These are phyloP conservation scores for Plectosphaerella sp. DNA, from an alignment of 2,329 filamentous ascomycete species.

Conservation along the genomic window DNA sequence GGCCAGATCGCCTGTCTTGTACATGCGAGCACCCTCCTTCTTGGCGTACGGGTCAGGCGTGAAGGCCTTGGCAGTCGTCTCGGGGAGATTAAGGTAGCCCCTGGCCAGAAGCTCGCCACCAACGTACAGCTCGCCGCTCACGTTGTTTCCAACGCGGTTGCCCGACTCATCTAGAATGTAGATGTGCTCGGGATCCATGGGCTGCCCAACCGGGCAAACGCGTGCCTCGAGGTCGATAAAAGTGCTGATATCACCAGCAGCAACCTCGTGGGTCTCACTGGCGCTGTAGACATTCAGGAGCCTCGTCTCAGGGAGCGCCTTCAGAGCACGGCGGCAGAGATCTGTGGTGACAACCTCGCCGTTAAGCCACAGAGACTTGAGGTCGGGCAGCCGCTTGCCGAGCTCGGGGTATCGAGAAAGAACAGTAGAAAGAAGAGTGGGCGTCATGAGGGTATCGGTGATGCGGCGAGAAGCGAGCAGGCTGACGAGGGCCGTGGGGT, in stretches of 20 bases:
- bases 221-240: constrained; percentile 59
- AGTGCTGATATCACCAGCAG: constrained; percentile 68
- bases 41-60: constrained; percentile 59
- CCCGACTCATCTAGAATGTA: constrained; percentile 71
- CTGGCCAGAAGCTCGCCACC: constrained; percentile 70
- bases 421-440: constrained; percentile 71
- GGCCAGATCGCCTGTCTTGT: constrained; percentile 69
- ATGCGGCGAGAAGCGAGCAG: constrained; percentile 61
- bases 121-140: constrained; percentile 69
- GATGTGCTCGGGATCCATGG: constrained; percentile 61
- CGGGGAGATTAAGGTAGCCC: constrained; percentile 75
- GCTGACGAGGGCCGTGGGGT: constrained; percentile 69
- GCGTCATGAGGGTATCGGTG: constrained; percentile 81
- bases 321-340: constrained; percentile 63
- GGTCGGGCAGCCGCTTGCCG: constrained; percentile 55
- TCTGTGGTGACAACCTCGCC: constrained; percentile 80
- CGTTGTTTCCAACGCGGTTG: constrained; percentile 56
- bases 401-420: constrained; percentile 66
- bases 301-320: constrained; percentile 63
- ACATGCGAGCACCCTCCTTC: constrained; percentile 62
- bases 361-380: constrained; percentile 74
- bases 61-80: constrained; percentile 72
- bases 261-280: constrained; percentile 77
- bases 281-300: constrained; percentile 79
- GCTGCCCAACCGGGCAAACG: constrained; percentile 71